Percentiles rank a stretch among this genome's conserved stretches.
Conservation (phyloP, 148 eudicot genomes). For the Fallopia convolvulus region DNA sequence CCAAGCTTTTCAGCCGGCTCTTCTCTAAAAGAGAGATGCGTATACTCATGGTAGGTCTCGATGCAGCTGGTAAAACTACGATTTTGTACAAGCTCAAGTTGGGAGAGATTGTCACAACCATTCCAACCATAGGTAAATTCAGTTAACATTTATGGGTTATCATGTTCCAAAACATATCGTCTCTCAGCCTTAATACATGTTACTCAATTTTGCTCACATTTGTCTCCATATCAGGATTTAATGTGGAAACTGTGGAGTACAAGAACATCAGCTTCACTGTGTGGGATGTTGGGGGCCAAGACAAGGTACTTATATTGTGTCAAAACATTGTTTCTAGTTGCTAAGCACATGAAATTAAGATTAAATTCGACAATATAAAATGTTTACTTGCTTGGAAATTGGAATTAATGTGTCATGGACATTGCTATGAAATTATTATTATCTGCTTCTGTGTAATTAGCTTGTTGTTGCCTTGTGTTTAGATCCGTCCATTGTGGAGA, state of each 20-base stretch:
- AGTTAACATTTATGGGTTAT: background rate
- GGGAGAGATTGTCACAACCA: conserved; percentile 47
- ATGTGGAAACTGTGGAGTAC: conserved; percentile 37
- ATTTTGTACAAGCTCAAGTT: conserved; percentile 42
- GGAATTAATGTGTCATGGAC: background rate
- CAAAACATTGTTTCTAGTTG: background rate
- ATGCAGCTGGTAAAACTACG: conserved; percentile 21
- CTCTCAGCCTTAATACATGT: background rate
- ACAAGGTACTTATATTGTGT: background rate
- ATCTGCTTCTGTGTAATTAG: background rate
- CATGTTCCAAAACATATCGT: background rate
- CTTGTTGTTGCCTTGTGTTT: background rate
- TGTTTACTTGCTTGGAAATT: background rate
- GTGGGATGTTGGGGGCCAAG: conserved; percentile 13
- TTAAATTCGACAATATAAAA: background rate
- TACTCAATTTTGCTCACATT: background rate
- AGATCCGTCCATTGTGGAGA: conserved; percentile 46
- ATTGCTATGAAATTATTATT: background rate
- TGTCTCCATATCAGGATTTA: conserved; percentile 6
- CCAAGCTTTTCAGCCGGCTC: conserved; percentile 41
- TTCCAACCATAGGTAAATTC: conserved; percentile 40
- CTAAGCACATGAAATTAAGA: background rate
- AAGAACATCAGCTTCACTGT: conserved; percentile 40
- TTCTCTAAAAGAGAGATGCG: conserved; percentile 49
- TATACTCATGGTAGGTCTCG: conserved; percentile 42